Percentiles rank a stretch among this genome's conserved stretches.
Evolutionary conservation across 176 grass and related monocot genomes (phyloP).

Genomic region (Alopecurus myosuroides): DNA sequence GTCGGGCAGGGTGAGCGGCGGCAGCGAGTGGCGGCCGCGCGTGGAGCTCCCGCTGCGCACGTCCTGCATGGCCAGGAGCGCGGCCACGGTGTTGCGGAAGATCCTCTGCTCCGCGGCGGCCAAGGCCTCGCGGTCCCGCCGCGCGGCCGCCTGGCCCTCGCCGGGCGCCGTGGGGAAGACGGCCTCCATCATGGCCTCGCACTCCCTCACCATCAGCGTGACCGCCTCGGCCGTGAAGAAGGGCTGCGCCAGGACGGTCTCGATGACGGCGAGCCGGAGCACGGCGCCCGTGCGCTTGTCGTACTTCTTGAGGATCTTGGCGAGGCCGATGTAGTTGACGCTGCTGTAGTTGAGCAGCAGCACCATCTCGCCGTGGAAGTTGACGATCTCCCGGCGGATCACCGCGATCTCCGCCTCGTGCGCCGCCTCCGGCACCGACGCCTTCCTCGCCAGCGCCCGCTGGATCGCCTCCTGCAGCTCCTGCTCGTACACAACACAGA

Average conservation of each 20-base stretch:
- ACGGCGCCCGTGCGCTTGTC: constrained; percentile 73
- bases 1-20: constrained; percentile 65
- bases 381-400: constrained; percentile 56
- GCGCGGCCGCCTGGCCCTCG: constrained; percentile 26
- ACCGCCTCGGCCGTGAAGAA: constrained; percentile 82
- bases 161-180: constrained; percentile 32
- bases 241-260: constrained; percentile 51
- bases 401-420: constrained; percentile 37
- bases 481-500: neutral
- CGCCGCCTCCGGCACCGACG: constrained; percentile 7
- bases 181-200: constrained; percentile 68
- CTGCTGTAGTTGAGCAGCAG: constrained; percentile 87
- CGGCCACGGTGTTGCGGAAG: constrained; percentile 74
- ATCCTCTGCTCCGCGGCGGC: constrained; percentile 55
- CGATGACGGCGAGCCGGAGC: constrained; percentile 52
- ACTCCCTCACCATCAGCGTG: constrained; percentile 65
- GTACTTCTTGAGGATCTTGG: constrained; percentile 94
- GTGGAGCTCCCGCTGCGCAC: constrained; percentile 81
- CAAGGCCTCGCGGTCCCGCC: constrained; percentile 28
- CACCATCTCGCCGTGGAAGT: constrained; percentile 90
- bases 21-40: constrained; percentile 67
- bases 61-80: constrained; percentile 78
- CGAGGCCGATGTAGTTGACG: constrained; percentile 81
- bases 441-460: constrained; percentile 11
- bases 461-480: constrained; percentile 60